Conservation (phyloP, 2,329 filamentous ascomycete species). For the Colletotrichum brevisporum region DNA sequence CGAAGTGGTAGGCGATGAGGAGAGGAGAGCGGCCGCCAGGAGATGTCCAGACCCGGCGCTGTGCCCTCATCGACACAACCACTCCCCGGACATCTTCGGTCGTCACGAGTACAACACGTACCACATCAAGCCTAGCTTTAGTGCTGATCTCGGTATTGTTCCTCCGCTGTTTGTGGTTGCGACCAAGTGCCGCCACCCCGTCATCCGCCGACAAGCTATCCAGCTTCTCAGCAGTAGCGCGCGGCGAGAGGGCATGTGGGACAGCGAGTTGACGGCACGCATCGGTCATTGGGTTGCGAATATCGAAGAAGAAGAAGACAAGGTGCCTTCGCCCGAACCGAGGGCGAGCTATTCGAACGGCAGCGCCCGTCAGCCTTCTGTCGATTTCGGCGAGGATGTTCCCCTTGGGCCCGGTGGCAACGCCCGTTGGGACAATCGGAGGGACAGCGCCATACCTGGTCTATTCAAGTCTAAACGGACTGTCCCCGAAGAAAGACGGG, state of each 20-base stretch:
- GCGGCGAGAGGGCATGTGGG: slow-evolving; percentile 78
- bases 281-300: slow-evolving; percentile 70
- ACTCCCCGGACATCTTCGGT: slow-evolving; percentile 54
- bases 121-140: slow-evolving; percentile 74
- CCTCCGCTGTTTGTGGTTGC: slow-evolving; percentile 76
- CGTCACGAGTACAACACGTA: slow-evolving; percentile 59
- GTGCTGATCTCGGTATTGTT: slow-evolving; percentile 74
- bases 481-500: slow-evolving; percentile 67
- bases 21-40: slow-evolving; percentile 62
- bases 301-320: slow-evolving; percentile 65
- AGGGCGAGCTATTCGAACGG: slow-evolving; percentile 43
- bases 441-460: slow-evolving; percentile 44
- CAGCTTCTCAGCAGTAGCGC: slow-evolving; percentile 71
- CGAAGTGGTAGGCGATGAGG: slow-evolving; percentile 73
- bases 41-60: slow-evolving; percentile 59
- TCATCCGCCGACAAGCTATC: slow-evolving; percentile 72
- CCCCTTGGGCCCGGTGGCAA: slow-evolving; percentile 59
- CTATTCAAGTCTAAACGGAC: slow-evolving; percentile 43
- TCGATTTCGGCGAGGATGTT: slow-evolving; percentile 50
- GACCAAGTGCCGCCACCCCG: slow-evolving; percentile 73
- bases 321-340: slow-evolving; percentile 45
- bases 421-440: slow-evolving; percentile 55
- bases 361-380: slow-evolving; percentile 46
- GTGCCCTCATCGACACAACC: slow-evolving; percentile 58
- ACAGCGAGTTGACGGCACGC: slow-evolving; percentile 70